These are phyloP conservation scores for Phlyctochytrium planicorne DNA, from an alignment of 192 early-diverging fungal species.

Conservation along the genomic window DNA sequence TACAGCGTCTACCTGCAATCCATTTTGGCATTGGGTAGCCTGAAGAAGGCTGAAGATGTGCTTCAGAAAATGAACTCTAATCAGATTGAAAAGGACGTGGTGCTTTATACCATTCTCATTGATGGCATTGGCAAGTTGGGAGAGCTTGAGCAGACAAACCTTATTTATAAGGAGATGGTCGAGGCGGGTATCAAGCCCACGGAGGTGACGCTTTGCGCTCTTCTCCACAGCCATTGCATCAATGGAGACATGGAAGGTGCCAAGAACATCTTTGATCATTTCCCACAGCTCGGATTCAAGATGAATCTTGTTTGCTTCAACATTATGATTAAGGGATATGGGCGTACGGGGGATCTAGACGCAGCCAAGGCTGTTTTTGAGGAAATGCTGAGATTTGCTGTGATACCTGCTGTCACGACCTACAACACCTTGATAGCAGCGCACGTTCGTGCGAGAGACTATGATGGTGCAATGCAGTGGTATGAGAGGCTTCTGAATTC, in stretches of 20 bases:
- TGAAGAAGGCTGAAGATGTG: neutral
- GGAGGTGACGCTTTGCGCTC: neutral
- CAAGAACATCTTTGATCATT: constrained; percentile 11
- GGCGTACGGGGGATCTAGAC: constrained; percentile 19
- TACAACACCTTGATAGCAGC: constrained; percentile 33
- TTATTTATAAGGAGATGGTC: constrained; percentile 7
- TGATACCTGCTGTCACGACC: constrained; percentile 15
- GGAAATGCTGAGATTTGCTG: neutral
- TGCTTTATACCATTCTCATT: constrained; percentile 25
- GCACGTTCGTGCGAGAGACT: constrained; percentile 1
- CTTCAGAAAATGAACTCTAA: constrained; percentile 16
- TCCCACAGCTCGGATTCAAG: constrained; percentile 6
- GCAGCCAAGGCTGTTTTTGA: constrained; percentile 16
- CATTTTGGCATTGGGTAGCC: constrained; percentile 5
- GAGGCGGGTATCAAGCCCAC: neutral
- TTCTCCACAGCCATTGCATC: constrained; percentile 26
- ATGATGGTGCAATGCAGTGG: constrained; percentile 17
- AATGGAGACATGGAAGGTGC: constrained; percentile 24
- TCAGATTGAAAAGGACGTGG: constrained; percentile 6
- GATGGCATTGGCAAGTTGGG: constrained; percentile 12
- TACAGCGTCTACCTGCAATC: constrained; percentile 21
- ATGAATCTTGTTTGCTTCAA: constrained; percentile 17
- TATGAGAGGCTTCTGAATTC: constrained; percentile 7
- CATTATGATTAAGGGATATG: constrained; percentile 34
- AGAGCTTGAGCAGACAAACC: constrained; percentile 9